Base-by-base conservation (phyloP, 2,329 filamentous ascomycete species). In the Aspergillus sp. region DNA sequence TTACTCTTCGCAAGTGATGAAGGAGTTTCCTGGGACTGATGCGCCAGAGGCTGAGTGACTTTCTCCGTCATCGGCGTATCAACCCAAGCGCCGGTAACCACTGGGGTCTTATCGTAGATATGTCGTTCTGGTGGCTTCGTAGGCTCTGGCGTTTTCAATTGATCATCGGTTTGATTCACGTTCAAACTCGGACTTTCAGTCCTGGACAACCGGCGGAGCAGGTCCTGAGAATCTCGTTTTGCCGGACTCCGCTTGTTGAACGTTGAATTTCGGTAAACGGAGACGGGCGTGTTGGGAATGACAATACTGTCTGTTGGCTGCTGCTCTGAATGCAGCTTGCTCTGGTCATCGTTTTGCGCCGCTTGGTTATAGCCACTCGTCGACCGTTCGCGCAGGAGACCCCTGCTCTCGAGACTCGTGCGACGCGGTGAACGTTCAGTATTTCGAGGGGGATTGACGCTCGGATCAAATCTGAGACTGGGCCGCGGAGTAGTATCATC, bases 71-170 rank as follows among this genome's bases (percentile, higher is more conserved):
- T 56, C 3, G 72, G 71, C 1, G 71, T 74, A 52, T 74, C 70
- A 32, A 72, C 66, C 69, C 70, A 74, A 2, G 69, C 70, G 8
- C 71, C 71, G 12, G 65, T 66, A 7, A 73, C 69, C 34, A 66
- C 61, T 2, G 71, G 71, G 1, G 71, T 74, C 51, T 72, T 70
- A 32, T 67, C 63, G 33, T 68, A 66, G 19, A 68, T 59, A 28
- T 54, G 60, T 9, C 58, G 56, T 30, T 63, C 55, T 9, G 56
- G 55, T 4, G 56, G 43, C 44, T 64, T 69, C 27, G 57, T 48
- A 41, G 56, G 56, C 34, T 68, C 62, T 2, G 67, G 68, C 0
- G 67, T 70, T 43, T 61, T 57, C 6, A 55, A 49, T 19, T 58
- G 52, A 33, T 57, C 60, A 30, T 58, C 52, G 43, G 58, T 64